Evolutionary conservation across 1,284 basidiomycete species (phyloP), one percentile per base, ranked within the genome.

Genomic region (Thecaphora frezii): DNA sequence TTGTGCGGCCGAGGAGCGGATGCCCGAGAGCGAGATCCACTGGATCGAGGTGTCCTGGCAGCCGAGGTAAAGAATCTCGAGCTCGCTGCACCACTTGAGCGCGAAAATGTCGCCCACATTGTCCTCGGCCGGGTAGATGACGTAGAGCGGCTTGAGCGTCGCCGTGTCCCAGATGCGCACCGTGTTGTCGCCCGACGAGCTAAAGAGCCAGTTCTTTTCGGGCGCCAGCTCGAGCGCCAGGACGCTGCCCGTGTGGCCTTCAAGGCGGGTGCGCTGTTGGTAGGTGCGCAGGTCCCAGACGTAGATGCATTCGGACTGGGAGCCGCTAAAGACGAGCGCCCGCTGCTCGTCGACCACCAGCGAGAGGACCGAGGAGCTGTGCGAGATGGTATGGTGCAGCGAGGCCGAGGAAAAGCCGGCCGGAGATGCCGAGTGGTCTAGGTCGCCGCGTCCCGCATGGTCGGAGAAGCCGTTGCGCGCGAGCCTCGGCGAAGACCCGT

Each of bases 101-200:
- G 66, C 50, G 81, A 92, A 93, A 48, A 97, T 86, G 77, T 97
- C 94, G 37, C 93, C 93, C 2, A 92, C 87, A 3, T 86, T 88
- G 69, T 93, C 90, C 51, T 89, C 83, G 71, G 91, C 89, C 0
- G 93, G 91, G 54, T 87, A 84, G 33, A 97, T 84, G 46, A 91
- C 83, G 74, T 89, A 92, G 36, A 96, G 80, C 4, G 86, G 86
- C 14, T 82, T 80, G 16, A 94, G 84, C 0, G 85, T 86, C 3
- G 82, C 81, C 0, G 90, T 89, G 44, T 86, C 89, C 93, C 93
- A 97, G 40, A 96, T 85, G 87, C 92, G 73, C 4, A 63, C 67
- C 23, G 58, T 72, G 43, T 65, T 66, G 56, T 78, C 77, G 5
- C 73, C 73, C 0, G 65, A 68, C 3, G 68, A 65, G 51, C 62